These are phyloP conservation scores for Solanum aculeatissimum DNA, from an alignment of 305 asterid genomes.

Conservation along the genomic window DNA sequence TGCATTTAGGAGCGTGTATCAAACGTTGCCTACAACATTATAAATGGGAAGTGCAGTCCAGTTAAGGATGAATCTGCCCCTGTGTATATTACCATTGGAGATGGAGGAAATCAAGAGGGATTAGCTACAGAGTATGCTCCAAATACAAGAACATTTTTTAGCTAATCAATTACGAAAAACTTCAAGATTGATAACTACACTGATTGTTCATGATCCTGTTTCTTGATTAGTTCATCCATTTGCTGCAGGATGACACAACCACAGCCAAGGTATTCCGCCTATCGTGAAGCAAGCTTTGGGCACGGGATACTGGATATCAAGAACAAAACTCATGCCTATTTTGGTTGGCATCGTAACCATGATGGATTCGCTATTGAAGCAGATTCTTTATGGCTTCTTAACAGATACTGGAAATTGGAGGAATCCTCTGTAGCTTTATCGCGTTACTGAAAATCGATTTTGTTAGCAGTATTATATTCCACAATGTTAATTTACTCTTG, in stretches of 20 bases:
- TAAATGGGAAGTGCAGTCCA: conserved; percentile 36
- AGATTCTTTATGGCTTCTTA: conserved; percentile 44
- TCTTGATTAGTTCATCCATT: not conserved
- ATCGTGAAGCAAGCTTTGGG: conserved; percentile 65
- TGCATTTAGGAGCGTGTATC: conserved; percentile 39
- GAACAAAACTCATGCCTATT: conserved; percentile 46
- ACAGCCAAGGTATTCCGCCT: conserved; percentile 66
- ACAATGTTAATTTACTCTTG: not conserved
- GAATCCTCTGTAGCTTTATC: not conserved
- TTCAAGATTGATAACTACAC: not conserved
- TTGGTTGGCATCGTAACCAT: conserved; percentile 58
- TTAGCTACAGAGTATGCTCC: conserved; percentile 31
- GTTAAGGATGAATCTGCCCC: conserved; percentile 37
- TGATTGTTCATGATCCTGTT: not conserved
- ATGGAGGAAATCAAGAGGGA: conserved; percentile 67
- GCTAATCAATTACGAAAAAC: not conserved
- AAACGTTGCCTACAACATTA: conserved; percentile 36
- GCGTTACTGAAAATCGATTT: not conserved
- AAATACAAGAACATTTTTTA: not conserved
- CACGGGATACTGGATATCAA: conserved; percentile 53
- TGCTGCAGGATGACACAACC: conserved; percentile 59
- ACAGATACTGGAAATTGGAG: conserved; percentile 34
- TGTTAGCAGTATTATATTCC: not conserved
- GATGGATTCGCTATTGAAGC: conserved; percentile 40
- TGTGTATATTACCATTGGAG: conserved; percentile 49